A percentile compares a stretch with the other conserved stretches of the same genome.
Conservation (phyloP, 139 green algal species). For the Zygnema circumcarinatum region DNA sequence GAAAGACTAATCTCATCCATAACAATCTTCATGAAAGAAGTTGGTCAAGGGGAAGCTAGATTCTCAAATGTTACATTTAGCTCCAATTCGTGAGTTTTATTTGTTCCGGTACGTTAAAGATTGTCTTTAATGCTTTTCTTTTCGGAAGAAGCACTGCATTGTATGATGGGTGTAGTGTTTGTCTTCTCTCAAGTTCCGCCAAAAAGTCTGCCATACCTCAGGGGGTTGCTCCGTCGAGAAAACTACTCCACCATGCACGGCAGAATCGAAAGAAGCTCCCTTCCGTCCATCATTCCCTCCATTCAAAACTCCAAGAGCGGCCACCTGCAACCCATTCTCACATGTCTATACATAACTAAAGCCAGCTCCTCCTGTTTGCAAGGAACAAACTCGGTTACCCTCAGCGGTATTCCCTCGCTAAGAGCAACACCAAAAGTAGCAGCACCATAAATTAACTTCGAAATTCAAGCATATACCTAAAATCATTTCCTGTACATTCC, state of each 20-base stretch:
- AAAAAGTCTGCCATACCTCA: not conserved
- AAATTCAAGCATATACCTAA: no score
- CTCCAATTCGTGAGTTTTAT: not conserved
- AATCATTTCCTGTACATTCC: no score
- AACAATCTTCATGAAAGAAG: no score
- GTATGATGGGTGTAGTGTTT: not conserved
- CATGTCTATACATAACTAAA: not conserved
- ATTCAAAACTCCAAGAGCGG: not conserved
- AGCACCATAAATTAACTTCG: not conserved
- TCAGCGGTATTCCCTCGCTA: no score
- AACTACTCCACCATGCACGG: not conserved
- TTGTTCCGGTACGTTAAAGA: not conserved
- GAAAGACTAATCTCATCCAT: no score
- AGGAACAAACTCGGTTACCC: not conserved
- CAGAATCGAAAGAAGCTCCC: not conserved
- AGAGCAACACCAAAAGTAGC: not conserved
- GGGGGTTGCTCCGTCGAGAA: not conserved
- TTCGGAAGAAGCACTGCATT: not conserved
- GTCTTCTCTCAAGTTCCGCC: no score
- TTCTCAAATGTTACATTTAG: not conserved
- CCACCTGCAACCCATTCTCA: not conserved
- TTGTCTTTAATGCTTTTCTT: not conserved
- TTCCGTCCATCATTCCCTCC: no score
- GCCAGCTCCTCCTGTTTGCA: not conserved
- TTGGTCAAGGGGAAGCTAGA: not conserved